phyloP scores from a whole-genome alignment of 768 basidiomycete genomes.

The Psilocybe cubensis region DNA sequence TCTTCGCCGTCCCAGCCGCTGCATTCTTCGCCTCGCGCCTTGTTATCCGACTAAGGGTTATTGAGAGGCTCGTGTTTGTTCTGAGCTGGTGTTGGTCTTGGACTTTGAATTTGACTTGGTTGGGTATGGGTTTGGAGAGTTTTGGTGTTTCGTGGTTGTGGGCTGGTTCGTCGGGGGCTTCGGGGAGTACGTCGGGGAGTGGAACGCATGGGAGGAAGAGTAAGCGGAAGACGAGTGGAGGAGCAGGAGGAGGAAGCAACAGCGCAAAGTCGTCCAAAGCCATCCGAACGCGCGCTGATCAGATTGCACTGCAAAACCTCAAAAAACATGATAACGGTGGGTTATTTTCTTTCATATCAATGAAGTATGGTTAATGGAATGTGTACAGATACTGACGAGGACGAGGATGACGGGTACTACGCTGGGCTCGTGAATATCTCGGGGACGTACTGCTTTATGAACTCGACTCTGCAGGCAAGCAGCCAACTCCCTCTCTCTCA shows the following conservation, averaged over 20 bases:
- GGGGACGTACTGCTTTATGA: constrained; percentile 97
- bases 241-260: too few relatives aligned
- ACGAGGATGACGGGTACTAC: constrained; percentile 54
- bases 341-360: background rate
- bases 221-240: constrained; percentile 44
- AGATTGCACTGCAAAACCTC: constrained; percentile 48
- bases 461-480: constrained; percentile 87
- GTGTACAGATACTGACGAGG: constrained; percentile 16
- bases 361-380: background rate
- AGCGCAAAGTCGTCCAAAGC: constrained; percentile 19
- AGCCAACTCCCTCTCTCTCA: constrained; percentile 19
- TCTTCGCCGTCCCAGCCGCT: constrained; percentile 58
- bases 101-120: too few relatives aligned
- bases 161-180: constrained; percentile 53
- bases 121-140: constrained; percentile 60
- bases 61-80: too few relatives aligned
- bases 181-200: too few relatives aligned
- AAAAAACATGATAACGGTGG: constrained; percentile 28
- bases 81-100: too few relatives aligned
- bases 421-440: constrained; percentile 95
- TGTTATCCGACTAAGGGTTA: too few relatives aligned
- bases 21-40: constrained; percentile 45
- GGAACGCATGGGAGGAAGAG: constrained; percentile 42
- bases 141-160: constrained; percentile 61
- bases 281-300: constrained; percentile 57